These are phyloP conservation scores for Evernia prunastri DNA, from an alignment of 495 filamentous ascomycete species.

Conservation along the genomic window DNA sequence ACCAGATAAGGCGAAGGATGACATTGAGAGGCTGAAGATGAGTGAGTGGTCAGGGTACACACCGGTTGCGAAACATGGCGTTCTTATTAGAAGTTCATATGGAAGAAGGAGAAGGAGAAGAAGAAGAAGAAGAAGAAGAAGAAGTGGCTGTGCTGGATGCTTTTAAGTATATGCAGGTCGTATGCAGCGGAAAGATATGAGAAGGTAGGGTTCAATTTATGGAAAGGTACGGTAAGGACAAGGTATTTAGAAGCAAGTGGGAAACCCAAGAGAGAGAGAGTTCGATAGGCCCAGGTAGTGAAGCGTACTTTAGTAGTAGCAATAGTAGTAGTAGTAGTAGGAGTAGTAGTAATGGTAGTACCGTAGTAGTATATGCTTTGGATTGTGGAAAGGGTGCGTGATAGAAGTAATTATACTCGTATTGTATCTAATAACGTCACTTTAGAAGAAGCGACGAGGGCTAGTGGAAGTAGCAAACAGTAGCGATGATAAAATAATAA, in stretches of 20 bases:
- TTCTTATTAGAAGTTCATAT: conserved; percentile 16
- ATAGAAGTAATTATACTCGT: background rate
- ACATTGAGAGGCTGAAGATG: background rate
- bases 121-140: conserved; percentile 12
- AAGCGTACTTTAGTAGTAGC: background rate
- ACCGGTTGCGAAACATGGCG: conserved; percentile 43
- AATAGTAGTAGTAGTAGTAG: no score
- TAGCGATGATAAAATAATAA: no score
- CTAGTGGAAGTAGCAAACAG: no score
- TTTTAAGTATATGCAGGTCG: conserved; percentile 21
- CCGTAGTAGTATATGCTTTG: background rate
- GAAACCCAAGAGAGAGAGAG: background rate
- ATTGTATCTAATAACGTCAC: background rate
- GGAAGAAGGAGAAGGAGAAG: no score
- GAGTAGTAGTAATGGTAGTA: no score
- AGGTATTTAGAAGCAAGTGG: conserved; percentile 1
- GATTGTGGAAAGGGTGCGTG: background rate
- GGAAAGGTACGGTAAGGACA: conserved; percentile 7
- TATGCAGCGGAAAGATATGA: conserved; percentile 3
- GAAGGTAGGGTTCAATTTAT: conserved; percentile 8
- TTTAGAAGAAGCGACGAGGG: background rate
- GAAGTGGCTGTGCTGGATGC: conserved; percentile 26
- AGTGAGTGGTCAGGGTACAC: conserved; percentile 9
- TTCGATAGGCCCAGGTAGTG: conserved; percentile 11
- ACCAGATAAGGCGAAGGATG: background rate